Conservation (phyloP, 305 asterid genomes). For the Fraxinus platypoda region DNA sequence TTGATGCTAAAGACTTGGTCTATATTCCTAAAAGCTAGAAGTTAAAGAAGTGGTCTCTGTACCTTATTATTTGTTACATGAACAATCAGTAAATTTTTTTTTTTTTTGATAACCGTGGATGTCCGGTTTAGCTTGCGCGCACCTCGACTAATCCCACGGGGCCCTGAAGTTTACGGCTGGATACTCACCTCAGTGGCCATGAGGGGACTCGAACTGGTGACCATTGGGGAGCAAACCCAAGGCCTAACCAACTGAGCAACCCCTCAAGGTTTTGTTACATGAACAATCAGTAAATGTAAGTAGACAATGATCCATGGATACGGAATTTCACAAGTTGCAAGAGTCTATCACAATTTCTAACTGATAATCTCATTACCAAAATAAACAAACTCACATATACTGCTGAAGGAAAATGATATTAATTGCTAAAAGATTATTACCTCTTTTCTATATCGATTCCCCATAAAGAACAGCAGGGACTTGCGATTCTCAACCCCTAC, state of each 20-base stretch:
- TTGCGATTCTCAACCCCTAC: conserved; percentile 63
- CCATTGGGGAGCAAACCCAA: no score
- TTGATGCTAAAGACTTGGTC: not conserved
- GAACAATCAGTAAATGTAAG: not conserved
- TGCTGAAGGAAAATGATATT: not conserved
- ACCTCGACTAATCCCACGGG: no score
- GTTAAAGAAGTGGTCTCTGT: not conserved
- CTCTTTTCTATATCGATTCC: conserved; percentile 92
- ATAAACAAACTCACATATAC: not conserved
- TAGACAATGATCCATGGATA: not conserved
- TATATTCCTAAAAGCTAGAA: not conserved
- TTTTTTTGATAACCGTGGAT: no score
- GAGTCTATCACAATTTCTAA: not conserved
- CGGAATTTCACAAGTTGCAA: not conserved
- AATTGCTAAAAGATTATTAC: conserved; percentile 33
- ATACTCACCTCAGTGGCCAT: no score
- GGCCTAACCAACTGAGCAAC: no score
- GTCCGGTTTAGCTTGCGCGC: no score
- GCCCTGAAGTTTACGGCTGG: no score
- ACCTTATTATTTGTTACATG: not conserved
- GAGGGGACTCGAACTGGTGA: no score
- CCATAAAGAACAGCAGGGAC: conserved; percentile 85
- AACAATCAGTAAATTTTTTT: not conserved
- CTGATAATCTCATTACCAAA: not conserved
- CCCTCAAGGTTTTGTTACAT: no score